phyloP scores from a whole-genome alignment of 768 basidiomycete species.

The Pulveroboletus sp. region DNA sequence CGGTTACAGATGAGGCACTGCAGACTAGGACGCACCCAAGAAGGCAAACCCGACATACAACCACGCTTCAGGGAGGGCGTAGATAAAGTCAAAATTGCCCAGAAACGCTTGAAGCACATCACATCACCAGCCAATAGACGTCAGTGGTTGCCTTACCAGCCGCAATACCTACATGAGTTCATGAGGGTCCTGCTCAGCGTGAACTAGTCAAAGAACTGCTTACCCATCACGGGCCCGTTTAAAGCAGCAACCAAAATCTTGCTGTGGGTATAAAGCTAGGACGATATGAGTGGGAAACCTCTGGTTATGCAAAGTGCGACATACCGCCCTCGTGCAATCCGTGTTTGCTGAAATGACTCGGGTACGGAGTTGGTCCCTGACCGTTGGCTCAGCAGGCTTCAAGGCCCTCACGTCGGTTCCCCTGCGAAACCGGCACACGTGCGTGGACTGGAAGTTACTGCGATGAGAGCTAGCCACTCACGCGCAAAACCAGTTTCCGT shows the following conservation, averaged over 20 bases:
- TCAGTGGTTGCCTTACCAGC: constrained; percentile 40
- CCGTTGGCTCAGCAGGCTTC: constrained; percentile 13
- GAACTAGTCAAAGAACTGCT: not conserved
- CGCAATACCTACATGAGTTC: constrained; percentile 47
- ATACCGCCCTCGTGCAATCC: constrained; percentile 61
- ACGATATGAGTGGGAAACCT: not conserved
- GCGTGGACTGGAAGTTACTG: not conserved
- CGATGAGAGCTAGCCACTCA: constrained; percentile 32
- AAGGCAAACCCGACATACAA: constrained; percentile 65
- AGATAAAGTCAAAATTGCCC: constrained; percentile 76
- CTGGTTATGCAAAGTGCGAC: constrained; percentile 12
- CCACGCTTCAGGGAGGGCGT: constrained; percentile 56
- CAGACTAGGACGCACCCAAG: constrained; percentile 36
- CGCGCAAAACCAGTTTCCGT: constrained; percentile 73
- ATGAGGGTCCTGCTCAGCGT: constrained; percentile 4
- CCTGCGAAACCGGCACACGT: constrained; percentile 29
- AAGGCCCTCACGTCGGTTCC: constrained; percentile 51
- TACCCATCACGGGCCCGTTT: constrained; percentile 76
- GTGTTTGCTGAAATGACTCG: constrained; percentile 48
- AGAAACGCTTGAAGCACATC: constrained; percentile 44
- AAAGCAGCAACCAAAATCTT: constrained; percentile 68
- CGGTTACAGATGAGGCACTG: not conserved
- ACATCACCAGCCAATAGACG: not conserved
- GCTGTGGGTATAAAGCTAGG: constrained; percentile 60
- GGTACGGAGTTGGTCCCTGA: constrained; percentile 46